Evolutionary conservation across 106 monocot species (phyloP), one percentile per base, ranked within the genome.

Genomic region (Cymbidium sinense): DNA sequence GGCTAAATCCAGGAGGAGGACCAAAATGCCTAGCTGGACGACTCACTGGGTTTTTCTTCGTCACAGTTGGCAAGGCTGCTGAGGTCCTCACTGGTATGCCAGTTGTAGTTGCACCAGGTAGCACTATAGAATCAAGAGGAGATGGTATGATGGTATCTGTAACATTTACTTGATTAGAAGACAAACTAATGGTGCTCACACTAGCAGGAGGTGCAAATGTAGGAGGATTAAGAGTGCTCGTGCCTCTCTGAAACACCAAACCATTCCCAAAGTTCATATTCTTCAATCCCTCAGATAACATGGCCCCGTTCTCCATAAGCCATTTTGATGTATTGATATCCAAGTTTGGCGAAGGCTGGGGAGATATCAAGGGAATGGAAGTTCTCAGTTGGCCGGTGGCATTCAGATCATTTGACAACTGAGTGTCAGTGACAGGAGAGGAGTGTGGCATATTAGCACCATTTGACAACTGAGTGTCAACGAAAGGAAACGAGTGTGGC

Each of bases 1-100:
- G 64, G 55, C 75, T 85, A 78, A 99, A 99, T n/a, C 98, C 98
- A 51, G 98, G 98, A 55, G 98, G 98, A 28, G 94, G 98, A 0
- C 98, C 98, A 72, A 82, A 61, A 75, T 86, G 92, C 83, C 94
- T 87, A 61, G 77, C 70, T 77, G 94, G 98, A 23, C 92, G 85
- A 34, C 92, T 87, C 20, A 95, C 92, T 73, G 98, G 94, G 79
- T 85, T 86, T 82, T 89, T 92, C 82, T 67, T 88, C 4, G 87
- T 33, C 79, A 71, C 18, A 21, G 54, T 76, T 71, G 83, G 81
- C 31, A 78, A 71, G 27, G 75, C 39, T 43, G 77, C 54, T 36
- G 88, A 78, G 18, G 82, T 52, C 34, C 80, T 88, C 81, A 62
- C 43, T 39, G 70, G 3, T 20, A 80, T 17, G 35, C 71, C 86